phyloP scores from a whole-genome alignment of 306 rosid species.

The Gleditsia sinensis region DNA sequence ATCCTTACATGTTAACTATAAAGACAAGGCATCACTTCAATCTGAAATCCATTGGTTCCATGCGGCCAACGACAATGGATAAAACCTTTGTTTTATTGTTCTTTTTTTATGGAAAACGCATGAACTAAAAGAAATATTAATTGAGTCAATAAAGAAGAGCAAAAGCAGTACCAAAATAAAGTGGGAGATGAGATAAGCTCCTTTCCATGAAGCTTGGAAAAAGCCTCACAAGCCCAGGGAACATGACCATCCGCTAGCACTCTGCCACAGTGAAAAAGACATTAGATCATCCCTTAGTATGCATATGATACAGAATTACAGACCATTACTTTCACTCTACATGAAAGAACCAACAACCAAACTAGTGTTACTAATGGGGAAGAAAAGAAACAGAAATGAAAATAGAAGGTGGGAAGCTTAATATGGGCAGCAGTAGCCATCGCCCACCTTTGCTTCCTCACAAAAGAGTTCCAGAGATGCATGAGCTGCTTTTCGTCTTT shows the following conservation, averaged over 20 bases:
- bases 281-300: slow-evolving; percentile 25
- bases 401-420: slow-evolving; percentile 14
- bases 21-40: not conserved
- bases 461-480: slow-evolving; percentile 99
- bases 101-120: slow-evolving; percentile 2
- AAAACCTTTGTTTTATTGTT: not conserved
- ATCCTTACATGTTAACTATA: not conserved
- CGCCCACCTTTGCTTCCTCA: slow-evolving; percentile 96
- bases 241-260: slow-evolving; percentile 98
- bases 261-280: slow-evolving; percentile 49
- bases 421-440: slow-evolving; percentile 21
- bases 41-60: not conserved
- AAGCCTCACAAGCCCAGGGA: slow-evolving; percentile 98
- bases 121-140: slow-evolving; percentile 18
- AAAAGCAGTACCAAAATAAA: slow-evolving; percentile 70
- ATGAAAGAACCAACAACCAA: slow-evolving; percentile 16
- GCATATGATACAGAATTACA: not conserved
- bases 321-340: slow-evolving; percentile 23
- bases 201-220: slow-evolving; percentile 79
- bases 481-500: slow-evolving; percentile 91
- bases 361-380: not conserved
- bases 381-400: slow-evolving; percentile 1
- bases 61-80: not conserved
- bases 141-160: slow-evolving; percentile 19
- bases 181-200: slow-evolving; percentile 68